Evolutionary conservation across 495 filamentous ascomycete genomes (phyloP).

Genomic region (Penicillium parvum): DNA sequence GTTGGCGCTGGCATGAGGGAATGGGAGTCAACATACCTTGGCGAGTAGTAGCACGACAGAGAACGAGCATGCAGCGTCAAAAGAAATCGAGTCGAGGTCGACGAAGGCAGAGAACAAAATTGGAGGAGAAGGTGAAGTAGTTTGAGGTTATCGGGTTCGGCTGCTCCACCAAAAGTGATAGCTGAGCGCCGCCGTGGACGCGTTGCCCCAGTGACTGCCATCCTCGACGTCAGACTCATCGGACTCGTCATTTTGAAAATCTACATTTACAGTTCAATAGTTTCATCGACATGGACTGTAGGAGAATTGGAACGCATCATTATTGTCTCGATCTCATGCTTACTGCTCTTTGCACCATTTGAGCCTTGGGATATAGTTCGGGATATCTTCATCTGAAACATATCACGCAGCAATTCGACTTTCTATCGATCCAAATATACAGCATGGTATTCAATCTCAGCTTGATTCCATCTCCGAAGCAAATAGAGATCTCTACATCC

Average conservation of each 20-base stretch:
- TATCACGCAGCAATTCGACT: not conserved
- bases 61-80: not conserved
- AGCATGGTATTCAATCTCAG: not conserved
- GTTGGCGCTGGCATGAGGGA: not conserved
- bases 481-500: not conserved
- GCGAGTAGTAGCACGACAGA: not conserved
- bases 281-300: no score
- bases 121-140: no score
- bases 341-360: not conserved
- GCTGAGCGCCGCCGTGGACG: not conserved
- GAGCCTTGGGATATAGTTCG: not conserved
- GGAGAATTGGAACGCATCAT: no score
- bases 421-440: no score
- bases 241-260: not conserved
- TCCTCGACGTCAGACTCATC: not conserved
- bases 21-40: constrained; percentile 1
- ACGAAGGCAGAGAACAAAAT: constrained; percentile 12
- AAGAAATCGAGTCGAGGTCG: constrained; percentile 8
- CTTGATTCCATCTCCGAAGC: not conserved
- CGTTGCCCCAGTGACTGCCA: constrained; percentile 24
- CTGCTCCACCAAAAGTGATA: constrained; percentile 15
- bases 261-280: not conserved
- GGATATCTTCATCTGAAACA: not conserved
- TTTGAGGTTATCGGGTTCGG: constrained; percentile 13
- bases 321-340: not conserved